These are phyloP conservation scores for Eutrema japonicum DNA, from an alignment of 345 rosid species.

Conservation along the genomic window DNA sequence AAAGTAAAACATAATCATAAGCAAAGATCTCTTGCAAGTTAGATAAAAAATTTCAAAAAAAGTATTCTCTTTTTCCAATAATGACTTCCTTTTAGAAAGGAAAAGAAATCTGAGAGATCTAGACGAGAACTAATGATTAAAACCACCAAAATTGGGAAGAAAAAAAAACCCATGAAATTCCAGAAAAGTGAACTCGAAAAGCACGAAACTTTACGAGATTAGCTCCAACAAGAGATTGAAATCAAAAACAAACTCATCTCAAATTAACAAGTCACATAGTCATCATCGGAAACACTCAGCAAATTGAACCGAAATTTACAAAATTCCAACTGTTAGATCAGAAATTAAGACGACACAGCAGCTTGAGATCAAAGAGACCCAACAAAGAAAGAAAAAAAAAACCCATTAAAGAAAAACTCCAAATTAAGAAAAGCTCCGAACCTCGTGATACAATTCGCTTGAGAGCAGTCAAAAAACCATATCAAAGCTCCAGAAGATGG, in stretches of 20 bases:
- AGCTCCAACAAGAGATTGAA: background rate
- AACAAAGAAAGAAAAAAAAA: background rate
- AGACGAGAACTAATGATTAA: conserved; percentile 10
- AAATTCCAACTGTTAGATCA: conserved; percentile 13
- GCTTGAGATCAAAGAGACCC: too few relatives aligned
- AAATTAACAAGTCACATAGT: background rate
- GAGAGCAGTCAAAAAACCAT: conserved; percentile 36
- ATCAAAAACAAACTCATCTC: background rate
- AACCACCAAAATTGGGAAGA: background rate
- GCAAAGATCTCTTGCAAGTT: conserved; percentile 23
- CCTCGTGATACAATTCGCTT: conserved; percentile 21
- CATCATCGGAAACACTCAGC: background rate
- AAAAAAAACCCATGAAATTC: background rate
- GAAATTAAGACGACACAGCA: background rate
- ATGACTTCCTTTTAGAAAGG: conserved; percentile 6
- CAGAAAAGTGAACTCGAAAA: background rate
- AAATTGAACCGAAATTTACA: background rate
- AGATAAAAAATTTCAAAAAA: background rate
- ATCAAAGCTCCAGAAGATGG: background rate
- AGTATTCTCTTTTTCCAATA: background rate
- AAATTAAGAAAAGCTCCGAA: conserved; percentile 15
- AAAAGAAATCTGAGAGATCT: conserved; percentile 42
- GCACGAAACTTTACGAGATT: background rate
- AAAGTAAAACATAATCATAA: conserved; percentile 24
- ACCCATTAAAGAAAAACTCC: conserved; percentile 9